Evolutionary conservation across 2,329 filamentous ascomycete species (phyloP), one percentile per base, ranked within the genome.

Genomic region (Periconia sp.): DNA sequence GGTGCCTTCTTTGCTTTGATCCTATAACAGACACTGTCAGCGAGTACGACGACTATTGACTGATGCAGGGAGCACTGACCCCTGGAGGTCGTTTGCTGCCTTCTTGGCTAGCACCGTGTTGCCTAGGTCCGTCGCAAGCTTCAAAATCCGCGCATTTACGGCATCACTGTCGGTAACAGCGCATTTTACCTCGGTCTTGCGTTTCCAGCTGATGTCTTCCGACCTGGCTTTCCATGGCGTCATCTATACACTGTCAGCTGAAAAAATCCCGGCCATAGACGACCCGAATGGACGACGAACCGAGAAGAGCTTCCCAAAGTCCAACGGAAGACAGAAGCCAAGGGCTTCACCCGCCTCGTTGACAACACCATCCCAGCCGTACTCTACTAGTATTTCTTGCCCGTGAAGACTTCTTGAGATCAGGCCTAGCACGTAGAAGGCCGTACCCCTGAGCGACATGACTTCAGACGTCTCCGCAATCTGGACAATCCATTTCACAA

Each of bases 91-190:
- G 15, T 80, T 83, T 37, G 92, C 85, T 5, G 92, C 89, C 66
- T 88, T 87, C 68, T 95, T 95, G 63, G 91, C 92, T 36, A 96
- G 78, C 12, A 99, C 91, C 46, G 92, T 94, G 64, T 97, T 96
- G 43, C 92, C 90, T 45, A 99, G 79, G 60, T 96, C 92, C 11
- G 89, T 84, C 50, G 96, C 86, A 25, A 94, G 81, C 60, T 91
- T 88, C 19, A 97, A 73, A 33, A 97, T 92, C 37, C 87, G 87
- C 37, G 83, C 77, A 60, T 89, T 89, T 50, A 77, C 66, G 0
- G 78, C 71, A 76, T 95, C 77, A 8, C 74, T 57, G 48, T 87
- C 81, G 12, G 80, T 78, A 6, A 81, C 77, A 13, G 86, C 82
- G 36, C 82, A 78, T 50, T 83, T 78, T 36, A 81, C 57, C 30